Evolutionary conservation across 139 green algal species (phyloP).

Genomic region (Chlamydomonas sp.): DNA sequence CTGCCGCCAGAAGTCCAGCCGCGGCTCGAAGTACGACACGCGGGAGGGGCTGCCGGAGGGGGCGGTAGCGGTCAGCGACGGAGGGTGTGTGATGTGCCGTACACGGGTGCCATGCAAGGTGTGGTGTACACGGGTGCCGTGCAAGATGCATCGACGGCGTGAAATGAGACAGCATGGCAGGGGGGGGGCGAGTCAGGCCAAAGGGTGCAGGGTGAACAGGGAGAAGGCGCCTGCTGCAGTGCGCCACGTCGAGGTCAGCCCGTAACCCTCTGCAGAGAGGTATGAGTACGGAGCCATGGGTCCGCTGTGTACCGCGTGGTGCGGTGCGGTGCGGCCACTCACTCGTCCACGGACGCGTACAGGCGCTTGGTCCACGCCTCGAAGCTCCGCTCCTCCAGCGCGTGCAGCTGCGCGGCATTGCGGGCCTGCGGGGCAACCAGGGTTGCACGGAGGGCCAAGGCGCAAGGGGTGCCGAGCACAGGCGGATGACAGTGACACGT

Average conservation of each 20-base stretch:
- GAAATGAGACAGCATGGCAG: no score
- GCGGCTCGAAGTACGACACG: slow-evolving; percentile 68
- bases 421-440: slow-evolving; percentile 9
- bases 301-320: no score
- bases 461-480: background rate
- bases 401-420: slow-evolving; percentile 58
- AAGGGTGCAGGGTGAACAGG: no score
- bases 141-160: no score
- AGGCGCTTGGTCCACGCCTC: slow-evolving; percentile 28
- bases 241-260: no score
- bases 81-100: background rate
- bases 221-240: no score
- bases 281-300: no score
- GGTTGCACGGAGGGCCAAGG: no score
- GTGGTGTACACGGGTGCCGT: no score
- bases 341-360: slow-evolving; percentile 1
- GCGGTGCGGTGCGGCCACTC: background rate
- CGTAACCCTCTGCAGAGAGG: no score
- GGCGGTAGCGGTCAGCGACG: background rate
- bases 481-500: background rate
- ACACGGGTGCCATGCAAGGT: background rate
- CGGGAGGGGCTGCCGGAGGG: background rate
- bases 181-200: background rate
- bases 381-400: slow-evolving; percentile 60
- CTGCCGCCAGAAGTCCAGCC: slow-evolving; percentile 76